These are phyloP conservation scores for Rusavskia elegans DNA, from an alignment of 495 filamentous ascomycete genomes.

Conservation along the genomic window DNA sequence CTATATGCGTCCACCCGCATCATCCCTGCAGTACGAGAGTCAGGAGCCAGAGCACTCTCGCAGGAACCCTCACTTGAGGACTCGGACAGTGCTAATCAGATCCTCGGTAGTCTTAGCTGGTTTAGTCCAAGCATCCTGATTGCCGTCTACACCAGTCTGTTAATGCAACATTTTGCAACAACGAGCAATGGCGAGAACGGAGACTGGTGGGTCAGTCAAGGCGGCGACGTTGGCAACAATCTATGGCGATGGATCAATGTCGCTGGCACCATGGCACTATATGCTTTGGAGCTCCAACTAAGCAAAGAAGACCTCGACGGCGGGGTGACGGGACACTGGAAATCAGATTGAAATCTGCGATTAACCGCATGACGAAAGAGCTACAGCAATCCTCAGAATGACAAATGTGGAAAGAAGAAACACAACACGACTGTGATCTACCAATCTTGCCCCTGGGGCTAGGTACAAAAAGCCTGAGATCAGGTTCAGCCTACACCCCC, in stretches of 20 bases:
- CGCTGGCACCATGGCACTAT: constrained; percentile 70
- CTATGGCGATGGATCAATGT: constrained; percentile 90
- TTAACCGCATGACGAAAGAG: neutral
- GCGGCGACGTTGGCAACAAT: constrained; percentile 63
- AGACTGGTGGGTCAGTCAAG: constrained; percentile 70
- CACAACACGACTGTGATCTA: neutral
- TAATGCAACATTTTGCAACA: constrained; percentile 86
- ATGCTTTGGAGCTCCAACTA: constrained; percentile 75
- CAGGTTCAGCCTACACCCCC: too few species aligned
- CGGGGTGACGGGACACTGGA: constrained; percentile 69
- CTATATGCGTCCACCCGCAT: constrained; percentile 93
- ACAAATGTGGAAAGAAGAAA: neutral
- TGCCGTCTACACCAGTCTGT: constrained; percentile 86
- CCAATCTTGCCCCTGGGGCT: neutral
- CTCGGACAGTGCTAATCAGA: constrained; percentile 59
- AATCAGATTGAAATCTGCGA: constrained; percentile 51
- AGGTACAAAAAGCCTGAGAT: too few species aligned
- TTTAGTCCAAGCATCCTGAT: constrained; percentile 88
- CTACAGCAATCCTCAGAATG: neutral
- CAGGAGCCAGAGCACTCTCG: constrained; percentile 63
- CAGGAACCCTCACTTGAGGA: constrained; percentile 77
- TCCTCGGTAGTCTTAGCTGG: constrained; percentile 72
- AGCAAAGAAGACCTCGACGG: constrained; percentile 61
- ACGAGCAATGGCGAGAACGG: constrained; percentile 39
- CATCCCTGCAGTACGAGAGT: constrained; percentile 80